These are phyloP conservation scores for Alternaria consortialis DNA, from an alignment of 2,329 filamentous ascomycete species.

Conservation along the genomic window DNA sequence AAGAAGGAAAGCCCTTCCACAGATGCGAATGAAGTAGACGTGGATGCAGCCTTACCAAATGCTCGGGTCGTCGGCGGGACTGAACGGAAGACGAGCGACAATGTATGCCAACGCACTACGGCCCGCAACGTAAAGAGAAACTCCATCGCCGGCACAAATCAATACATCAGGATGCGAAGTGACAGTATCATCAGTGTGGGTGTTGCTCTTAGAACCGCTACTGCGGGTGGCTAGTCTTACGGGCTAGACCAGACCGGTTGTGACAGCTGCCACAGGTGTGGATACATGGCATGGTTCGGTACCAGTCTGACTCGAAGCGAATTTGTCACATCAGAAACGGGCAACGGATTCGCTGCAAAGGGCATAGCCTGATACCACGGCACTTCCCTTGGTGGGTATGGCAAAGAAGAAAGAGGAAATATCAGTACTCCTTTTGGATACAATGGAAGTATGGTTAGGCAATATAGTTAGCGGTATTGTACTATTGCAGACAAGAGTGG, in stretches of 20 bases:
- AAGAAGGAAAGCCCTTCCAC: conserved; percentile 11
- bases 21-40: not conserved
- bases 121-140: not conserved
- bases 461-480: not conserved
- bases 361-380: not conserved
- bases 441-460: not conserved
- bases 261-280: conserved; percentile 5
- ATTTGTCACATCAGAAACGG: conserved; percentile 4
- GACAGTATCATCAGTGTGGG: conserved; percentile 38
- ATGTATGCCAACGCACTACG: not conserved
- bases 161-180: conserved; percentile 24
- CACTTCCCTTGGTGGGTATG: not conserved
- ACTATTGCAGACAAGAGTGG: not conserved
- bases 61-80: conserved; percentile 19
- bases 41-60: conserved; percentile 22
- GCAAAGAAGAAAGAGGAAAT: not conserved
- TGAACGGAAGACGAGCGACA: conserved; percentile 1
- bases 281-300: conserved; percentile 1
- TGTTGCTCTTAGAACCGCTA: conserved; percentile 24
- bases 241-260: conserved; percentile 7
- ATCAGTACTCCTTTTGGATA: not conserved
- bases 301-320: conserved; percentile 4
- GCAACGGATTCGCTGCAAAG: not conserved
- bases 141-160: not conserved
- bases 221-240: conserved; percentile 29